These are phyloP conservation scores for Colletotrichum sp. DNA, from an alignment of 2,329 filamentous ascomycete species.

Conservation along the genomic window DNA sequence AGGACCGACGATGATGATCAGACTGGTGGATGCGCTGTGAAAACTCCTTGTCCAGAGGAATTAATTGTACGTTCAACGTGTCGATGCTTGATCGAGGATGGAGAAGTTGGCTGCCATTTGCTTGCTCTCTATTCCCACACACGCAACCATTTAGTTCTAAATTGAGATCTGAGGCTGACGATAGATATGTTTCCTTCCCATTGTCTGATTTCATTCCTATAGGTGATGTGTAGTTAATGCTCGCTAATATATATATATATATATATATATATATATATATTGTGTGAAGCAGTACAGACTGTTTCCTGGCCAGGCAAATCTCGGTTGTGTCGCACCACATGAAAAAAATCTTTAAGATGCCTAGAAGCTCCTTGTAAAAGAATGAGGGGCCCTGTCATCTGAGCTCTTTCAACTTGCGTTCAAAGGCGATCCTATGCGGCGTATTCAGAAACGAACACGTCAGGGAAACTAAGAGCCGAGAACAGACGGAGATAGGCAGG, in stretches of 20 bases:
- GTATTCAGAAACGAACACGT: not conserved
- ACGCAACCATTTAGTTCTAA: not conserved
- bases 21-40: not conserved
- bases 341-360: not conserved
- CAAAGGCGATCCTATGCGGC: too few species aligned
- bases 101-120: too few species aligned
- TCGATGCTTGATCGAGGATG: not conserved
- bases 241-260: not conserved
- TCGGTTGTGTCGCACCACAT: too few species aligned
- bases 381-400: too few species aligned
- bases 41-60: not conserved
- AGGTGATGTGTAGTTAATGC: not conserved
- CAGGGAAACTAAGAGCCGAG: not conserved
- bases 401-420: too few species aligned
- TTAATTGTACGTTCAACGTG: rapidly evolving
- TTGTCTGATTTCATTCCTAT: rapidly evolving
- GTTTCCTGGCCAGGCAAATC: not conserved
- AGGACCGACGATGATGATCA: not conserved
- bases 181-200: too few species aligned
- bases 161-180: not conserved
- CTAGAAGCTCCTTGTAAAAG: not conserved
- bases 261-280: too few species aligned
- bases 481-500: not conserved
- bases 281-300: not conserved
- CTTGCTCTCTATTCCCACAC: too few species aligned